These are phyloP conservation scores for Aechmea fasciata DNA, from an alignment of 176 grass and related monocot species.

Conservation along the genomic window DNA sequence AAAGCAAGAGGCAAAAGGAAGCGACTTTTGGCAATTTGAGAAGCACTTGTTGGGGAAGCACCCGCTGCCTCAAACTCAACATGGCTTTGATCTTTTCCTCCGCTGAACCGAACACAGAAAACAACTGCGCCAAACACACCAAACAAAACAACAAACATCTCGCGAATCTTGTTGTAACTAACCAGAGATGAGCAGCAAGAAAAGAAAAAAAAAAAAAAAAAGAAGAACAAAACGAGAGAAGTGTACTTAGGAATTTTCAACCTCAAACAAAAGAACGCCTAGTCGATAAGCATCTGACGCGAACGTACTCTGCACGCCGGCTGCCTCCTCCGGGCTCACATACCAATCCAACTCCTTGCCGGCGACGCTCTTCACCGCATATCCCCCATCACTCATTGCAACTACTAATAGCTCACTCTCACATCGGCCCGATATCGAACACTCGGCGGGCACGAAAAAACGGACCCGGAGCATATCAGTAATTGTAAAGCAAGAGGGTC, in stretches of 20 bases:
- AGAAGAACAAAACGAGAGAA: not conserved
- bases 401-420: not conserved
- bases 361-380: slow-evolving; percentile 61
- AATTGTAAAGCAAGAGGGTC: slow-evolving; percentile 84
- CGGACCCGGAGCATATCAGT: slow-evolving; percentile 57
- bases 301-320: slow-evolving; percentile 30
- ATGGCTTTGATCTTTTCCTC: slow-evolving; percentile 79
- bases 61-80: slow-evolving; percentile 67
- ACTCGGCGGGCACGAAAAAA: slow-evolving; percentile 80
- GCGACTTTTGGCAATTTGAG: slow-evolving; percentile 91
- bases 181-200: not conserved
- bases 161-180: not conserved
- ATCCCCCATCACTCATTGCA: slow-evolving; percentile 17
- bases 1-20: slow-evolving; percentile 86
- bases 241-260: slow-evolving; percentile 2
- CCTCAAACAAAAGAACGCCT: slow-evolving; percentile 96
- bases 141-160: not conserved
- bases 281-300: slow-evolving; percentile 88
- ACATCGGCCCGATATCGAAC: slow-evolving; percentile 28
- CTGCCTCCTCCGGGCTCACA: slow-evolving; percentile 76
- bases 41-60: slow-evolving; percentile 61
- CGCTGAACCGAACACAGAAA: slow-evolving; percentile 61
- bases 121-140: slow-evolving; percentile 40
- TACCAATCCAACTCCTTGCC: slow-evolving; percentile 81
- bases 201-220: not conserved